Base-by-base conservation (phyloP, 2,329 filamentous ascomycete genomes). In the Neopestalotiopsis sp. region DNA sequence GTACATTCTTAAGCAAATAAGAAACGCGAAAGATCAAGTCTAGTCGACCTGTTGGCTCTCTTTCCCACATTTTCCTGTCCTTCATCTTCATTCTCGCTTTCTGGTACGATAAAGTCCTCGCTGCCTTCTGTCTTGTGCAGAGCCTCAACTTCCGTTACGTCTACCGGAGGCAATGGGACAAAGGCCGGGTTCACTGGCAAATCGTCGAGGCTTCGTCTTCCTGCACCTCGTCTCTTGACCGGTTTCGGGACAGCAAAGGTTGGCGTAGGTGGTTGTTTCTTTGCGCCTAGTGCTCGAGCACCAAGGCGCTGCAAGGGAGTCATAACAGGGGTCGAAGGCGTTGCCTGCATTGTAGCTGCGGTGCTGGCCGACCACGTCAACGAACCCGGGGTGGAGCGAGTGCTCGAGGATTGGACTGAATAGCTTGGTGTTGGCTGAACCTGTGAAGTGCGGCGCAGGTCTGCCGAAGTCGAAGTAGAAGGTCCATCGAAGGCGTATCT, bases 261-360 rank as follows among this genome's bases (percentile, higher is more conserved):
- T 0, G 74, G 73, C 7, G 78, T 75, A 13, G 73, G 65, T 13
- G 73, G 76, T 40, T 75, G 72, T 42, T 73, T 79, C 32, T 69
- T 70, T 32, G 79, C 78, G 24, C 76, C 74, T 9, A 85, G 69
- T 1, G 87, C 87, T 69, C 80, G 81, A 40, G 80, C 81, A 17
- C 86, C 85, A 38, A 89, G 81, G 58, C 86, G 84, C 70, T 89
- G 86, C 4, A 89, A 78, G 3, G 87, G 86, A 0, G 87, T 89
- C 72, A 84, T 77, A 65, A 71, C 70, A 70, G 75, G 74, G 71
- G 85, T 77, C 71, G 82, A 72, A 68, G 83, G 77, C 67, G 83
- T 80, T 49, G 86, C 82, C 72, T 81, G 76, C 28, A 79, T 77
- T 34, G 84, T 85, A 2, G 83, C 83, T 5, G 81, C 76, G 20